Evolutionary conservation across 257 asterid species (phyloP).

Genomic region (Voacanga thouarsii): DNA sequence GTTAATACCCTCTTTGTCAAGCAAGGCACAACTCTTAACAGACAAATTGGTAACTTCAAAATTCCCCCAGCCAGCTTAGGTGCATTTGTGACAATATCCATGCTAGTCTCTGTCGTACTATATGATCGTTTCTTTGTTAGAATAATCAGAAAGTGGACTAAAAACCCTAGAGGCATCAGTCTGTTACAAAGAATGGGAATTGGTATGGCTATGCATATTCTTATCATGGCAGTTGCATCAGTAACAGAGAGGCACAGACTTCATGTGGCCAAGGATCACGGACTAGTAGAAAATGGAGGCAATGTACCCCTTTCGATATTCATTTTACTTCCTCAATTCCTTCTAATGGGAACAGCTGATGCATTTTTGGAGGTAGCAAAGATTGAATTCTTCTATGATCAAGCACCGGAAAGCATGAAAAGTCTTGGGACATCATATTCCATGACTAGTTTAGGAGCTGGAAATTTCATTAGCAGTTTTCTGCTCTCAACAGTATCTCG

Average conservation of each 20-base stretch:
- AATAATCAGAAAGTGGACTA: conserved; percentile 42
- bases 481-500: conserved; percentile 49
- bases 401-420: conserved; percentile 90
- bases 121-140: conserved; percentile 60
- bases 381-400: conserved; percentile 82
- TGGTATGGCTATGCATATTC: conserved; percentile 60
- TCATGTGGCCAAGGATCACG: conserved; percentile 46
- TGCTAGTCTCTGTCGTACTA: conserved; percentile 65
- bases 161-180: conserved; percentile 72
- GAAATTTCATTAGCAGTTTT: conserved; percentile 71
- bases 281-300: conserved; percentile 35
- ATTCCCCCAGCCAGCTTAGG: conserved; percentile 80
- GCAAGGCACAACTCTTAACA: conserved; percentile 69
- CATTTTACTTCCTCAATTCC: conserved; percentile 63
- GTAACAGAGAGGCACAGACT: conserved; percentile 52
- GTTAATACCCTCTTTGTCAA: conserved; percentile 58
- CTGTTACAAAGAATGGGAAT: conserved; percentile 86
- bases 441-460: conserved; percentile 59
- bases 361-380: conserved; percentile 72
- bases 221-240: conserved; percentile 65
- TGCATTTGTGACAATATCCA: conserved; percentile 66
- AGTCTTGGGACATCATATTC: conserved; percentile 77
- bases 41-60: conserved; percentile 46
- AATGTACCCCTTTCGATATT: conserved; percentile 64
- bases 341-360: conserved; percentile 81